Base-by-base conservation (phyloP, 1,284 basidiomycete species). In the Moniliophthora roreri region DNA sequence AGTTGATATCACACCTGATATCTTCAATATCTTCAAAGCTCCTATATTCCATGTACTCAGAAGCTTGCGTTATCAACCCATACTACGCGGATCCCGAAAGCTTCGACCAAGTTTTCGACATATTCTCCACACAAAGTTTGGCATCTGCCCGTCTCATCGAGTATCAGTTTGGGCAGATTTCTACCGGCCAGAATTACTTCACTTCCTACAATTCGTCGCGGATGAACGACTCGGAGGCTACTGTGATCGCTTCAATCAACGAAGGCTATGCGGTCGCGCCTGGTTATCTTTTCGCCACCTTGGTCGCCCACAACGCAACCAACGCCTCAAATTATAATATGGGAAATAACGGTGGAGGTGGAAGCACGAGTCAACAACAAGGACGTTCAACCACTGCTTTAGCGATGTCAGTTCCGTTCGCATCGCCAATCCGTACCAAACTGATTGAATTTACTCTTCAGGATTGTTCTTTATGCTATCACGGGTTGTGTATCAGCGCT, bases 391-490 rank as follows among this genome's bases (percentile, higher is more conserved):
- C 77, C 58, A 89, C 89, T 1, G 85, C 85, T 21, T 68, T 92
- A 40, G 90, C 90, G 6, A 92, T 93, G 90, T 85, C 53, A 54
- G 77, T 66, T 8, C 40, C 51, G 40, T 38, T 47, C 52, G 52
- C 53, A 47, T 13, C 38, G 21, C 36, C 36, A 36, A 8, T 8
- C 49, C 56, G 52, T 59, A 54, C 53, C 53, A 32, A 16, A 23
- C 11, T 46, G 5, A 28, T 49, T 41, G 8, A 26, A 38, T 48
- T 51, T 50, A 40, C 36, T 42, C 13, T 60, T 8, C 44, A 89
- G 89, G 91, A 91, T 94, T 57, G 82, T 93, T 20, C 76, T 95
- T 13, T 96, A 95, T 65, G 83, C 85, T 4, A 91, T 94, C 55
- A 93, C 91, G 0, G 92, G 91, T 9, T 86, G 87, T 53, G 87